Percentiles rank a stretch among this genome's conserved stretches.
These are phyloP conservation scores for Dactylella cylindrospora DNA, from an alignment of 2,329 filamentous ascomycete genomes.

Conservation along the genomic window DNA sequence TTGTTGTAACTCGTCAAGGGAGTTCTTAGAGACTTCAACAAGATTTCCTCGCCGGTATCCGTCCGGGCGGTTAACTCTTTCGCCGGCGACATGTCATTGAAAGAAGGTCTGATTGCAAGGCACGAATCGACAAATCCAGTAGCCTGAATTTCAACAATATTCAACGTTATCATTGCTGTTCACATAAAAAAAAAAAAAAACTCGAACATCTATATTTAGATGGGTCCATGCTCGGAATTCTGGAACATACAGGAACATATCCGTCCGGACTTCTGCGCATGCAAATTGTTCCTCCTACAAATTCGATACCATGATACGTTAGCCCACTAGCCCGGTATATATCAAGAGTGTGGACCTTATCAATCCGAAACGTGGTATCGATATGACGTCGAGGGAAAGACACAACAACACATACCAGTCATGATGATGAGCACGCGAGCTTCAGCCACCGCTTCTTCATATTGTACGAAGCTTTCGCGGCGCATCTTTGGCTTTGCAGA, in stretches of 20 bases:
- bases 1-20: conserved; percentile 62
- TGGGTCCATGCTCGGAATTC: background rate
- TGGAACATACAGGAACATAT: conserved; percentile 68
- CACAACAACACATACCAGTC: conserved; percentile 60
- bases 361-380: background rate
- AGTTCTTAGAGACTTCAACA: conserved; percentile 50
- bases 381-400: conserved; percentile 1
- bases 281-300: conserved; percentile 72
- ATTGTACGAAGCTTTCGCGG: conserved; percentile 35
- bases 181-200: background rate
- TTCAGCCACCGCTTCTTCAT: conserved; percentile 55
- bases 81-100: conserved; percentile 73
- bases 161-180: background rate
- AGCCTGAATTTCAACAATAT: conserved; percentile 50
- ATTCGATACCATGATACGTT: conserved; percentile 1
- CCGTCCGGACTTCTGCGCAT: conserved; percentile 82
- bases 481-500: conserved; percentile 21
- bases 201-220: background rate
- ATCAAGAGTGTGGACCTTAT: background rate
- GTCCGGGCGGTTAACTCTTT: conserved; percentile 61
- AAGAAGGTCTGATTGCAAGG: conserved; percentile 77
- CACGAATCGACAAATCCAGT: conserved; percentile 75
- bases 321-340: background rate
- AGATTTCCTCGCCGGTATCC: conserved; percentile 56
- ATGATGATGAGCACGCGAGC: conserved; percentile 85